Evolutionary conservation across 768 basidiomycete species (phyloP).

Genomic region (Ramaria sp.): DNA sequence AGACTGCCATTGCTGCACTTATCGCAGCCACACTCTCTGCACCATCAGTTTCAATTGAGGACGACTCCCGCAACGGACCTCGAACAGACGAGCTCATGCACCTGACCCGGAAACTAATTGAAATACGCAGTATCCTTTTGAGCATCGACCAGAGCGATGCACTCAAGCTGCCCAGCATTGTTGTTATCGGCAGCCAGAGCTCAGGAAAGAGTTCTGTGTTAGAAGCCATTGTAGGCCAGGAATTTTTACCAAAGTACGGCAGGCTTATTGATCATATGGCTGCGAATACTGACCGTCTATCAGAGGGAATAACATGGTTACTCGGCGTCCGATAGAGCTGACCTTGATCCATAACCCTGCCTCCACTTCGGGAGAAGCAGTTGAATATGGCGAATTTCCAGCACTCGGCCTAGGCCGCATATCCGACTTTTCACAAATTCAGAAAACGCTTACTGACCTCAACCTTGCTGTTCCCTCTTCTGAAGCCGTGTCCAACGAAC

Average conservation of each 20-base stretch:
- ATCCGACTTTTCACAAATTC: slow-evolving; percentile 84
- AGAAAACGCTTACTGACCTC: slow-evolving; percentile 86
- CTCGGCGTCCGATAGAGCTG: slow-evolving; percentile 93
- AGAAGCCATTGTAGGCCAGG: slow-evolving; percentile 94
- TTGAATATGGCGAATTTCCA: slow-evolving; percentile 93
- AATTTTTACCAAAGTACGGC: slow-evolving; percentile 91
- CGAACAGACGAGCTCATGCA: slow-evolving; percentile 83
- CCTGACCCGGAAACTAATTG: slow-evolving; percentile 89
- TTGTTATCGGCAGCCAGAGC: slow-evolving; percentile 97
- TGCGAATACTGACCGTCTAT: background rate
- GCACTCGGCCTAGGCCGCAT: slow-evolving; percentile 82
- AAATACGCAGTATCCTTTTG: slow-evolving; percentile 88
- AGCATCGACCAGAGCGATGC: slow-evolving; percentile 94
- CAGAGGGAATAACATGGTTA: slow-evolving; percentile 99
- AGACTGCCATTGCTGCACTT: slow-evolving; percentile 59
- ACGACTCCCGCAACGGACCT: slow-evolving; percentile 29
- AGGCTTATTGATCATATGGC: background rate
- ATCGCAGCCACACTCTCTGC: slow-evolving; percentile 72
- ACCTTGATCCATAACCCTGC: slow-evolving; percentile 86
- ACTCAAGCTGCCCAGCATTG: slow-evolving; percentile 92
- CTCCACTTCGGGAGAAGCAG: slow-evolving; percentile 33
- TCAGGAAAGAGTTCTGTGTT: slow-evolving; percentile 97
- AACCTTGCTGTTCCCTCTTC: slow-evolving; percentile 88
- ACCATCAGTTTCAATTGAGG: slow-evolving; percentile 48
- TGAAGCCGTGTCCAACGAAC: slow-evolving; percentile 87